Evolutionary conservation across 345 rosid species (phyloP).

Genomic region (Carallia brachiata): DNA sequence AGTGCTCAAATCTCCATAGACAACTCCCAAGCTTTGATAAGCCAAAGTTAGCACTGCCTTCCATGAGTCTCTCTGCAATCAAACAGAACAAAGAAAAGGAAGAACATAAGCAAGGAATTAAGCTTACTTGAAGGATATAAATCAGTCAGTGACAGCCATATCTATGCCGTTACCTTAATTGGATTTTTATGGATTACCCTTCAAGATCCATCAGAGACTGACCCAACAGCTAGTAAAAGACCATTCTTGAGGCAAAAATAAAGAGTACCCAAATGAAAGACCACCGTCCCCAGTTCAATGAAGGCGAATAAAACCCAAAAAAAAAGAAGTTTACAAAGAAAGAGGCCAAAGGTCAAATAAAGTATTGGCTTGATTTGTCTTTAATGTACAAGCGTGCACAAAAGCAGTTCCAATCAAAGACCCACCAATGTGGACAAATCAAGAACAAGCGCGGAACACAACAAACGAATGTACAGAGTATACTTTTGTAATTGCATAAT

Average conservation of each 20-base stretch:
- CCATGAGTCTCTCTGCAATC: neutral
- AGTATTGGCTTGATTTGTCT: neutral
- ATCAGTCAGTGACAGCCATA: slow-evolving; percentile 5
- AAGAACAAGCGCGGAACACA: slow-evolving; percentile 38
- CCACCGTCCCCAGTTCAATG: slow-evolving; percentile 33
- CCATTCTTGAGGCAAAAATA: slow-evolving; percentile 29
- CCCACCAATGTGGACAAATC: slow-evolving; percentile 30
- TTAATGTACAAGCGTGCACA: neutral
- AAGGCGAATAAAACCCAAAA: slow-evolving; percentile 7
- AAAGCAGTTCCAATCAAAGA: slow-evolving; percentile 11
- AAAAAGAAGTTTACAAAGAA: neutral
- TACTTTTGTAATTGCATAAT: slow-evolving; percentile 13
- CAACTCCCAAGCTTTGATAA: neutral
- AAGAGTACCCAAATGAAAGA: slow-evolving; percentile 26
- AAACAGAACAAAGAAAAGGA: neutral
- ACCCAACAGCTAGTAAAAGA: slow-evolving; percentile 27
- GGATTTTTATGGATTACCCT: slow-evolving; percentile 41
- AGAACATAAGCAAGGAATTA: slow-evolving; percentile 4
- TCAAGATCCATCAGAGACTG: slow-evolving; percentile 63
- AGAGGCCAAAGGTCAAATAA: neutral
- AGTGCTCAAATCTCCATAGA: slow-evolving; percentile 2
- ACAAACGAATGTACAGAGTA: slow-evolving; percentile 24
- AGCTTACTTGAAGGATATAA: neutral
- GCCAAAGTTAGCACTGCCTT: slow-evolving; percentile 3
- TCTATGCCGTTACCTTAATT: slow-evolving; percentile 48